These are phyloP conservation scores for Solanum pennellii DNA, from an alignment of 257 asterid genomes.

Conservation along the genomic window DNA sequence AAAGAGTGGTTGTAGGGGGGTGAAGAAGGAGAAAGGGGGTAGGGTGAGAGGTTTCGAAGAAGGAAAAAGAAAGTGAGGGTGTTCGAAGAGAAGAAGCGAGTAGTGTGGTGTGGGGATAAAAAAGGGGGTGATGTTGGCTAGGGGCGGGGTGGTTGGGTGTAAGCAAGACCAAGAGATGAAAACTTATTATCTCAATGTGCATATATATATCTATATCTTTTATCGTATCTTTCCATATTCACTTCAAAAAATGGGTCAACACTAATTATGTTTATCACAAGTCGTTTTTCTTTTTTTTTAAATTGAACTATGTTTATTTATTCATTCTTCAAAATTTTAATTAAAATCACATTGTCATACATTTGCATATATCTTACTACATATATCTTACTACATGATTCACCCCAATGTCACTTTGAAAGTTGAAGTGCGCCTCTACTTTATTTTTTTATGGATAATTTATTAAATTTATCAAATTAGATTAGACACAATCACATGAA, in stretches of 20 bases:
- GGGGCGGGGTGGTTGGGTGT: neutral
- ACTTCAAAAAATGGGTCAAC: neutral
- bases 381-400: neutral
- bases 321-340: neutral
- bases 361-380: neutral
- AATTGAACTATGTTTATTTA: neutral
- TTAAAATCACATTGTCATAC: neutral
- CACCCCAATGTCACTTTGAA: neutral
- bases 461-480: neutral
- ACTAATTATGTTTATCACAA: neutral
- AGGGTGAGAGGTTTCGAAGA: neutral
- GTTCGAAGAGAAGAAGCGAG: neutral
- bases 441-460: no score
- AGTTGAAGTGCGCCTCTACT: neutral
- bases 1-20: neutral
- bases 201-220: no score
- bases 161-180: neutral
- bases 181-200: neutral
- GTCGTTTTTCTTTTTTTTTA: accelerated
- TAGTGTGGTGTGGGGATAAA: neutral
- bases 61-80: no score
- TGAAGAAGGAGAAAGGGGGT: neutral
- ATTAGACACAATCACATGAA: neutral
- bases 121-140: neutral
- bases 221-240: neutral